Evolutionary conservation across 371 early-diverging fungal genomes (phyloP), one percentile per base, ranked within the genome.

Genomic region (Conidiobolus incongruus): DNA sequence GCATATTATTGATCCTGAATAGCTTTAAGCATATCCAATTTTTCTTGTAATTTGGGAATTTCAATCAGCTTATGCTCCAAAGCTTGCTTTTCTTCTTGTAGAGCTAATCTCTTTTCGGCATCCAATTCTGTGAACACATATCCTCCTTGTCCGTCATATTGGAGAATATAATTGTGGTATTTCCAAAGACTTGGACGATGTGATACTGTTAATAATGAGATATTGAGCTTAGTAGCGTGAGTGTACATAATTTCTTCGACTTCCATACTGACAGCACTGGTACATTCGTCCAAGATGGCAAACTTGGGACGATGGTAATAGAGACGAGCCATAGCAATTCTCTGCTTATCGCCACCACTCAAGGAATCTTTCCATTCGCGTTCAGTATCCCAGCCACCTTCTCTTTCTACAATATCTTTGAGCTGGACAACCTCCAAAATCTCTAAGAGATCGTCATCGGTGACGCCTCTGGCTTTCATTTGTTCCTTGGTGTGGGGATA

Each of bases 271-370:
- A 87, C 86, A n/a, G 89, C 80, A 50, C 76, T 76, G 8, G 89
- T 89, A 53, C 89, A 86, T 62, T 86, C 86, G 48, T 87, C 89
- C 50, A 88, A 58, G 55, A 88, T 85, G 31, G 89, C 82, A 59
- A 75, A 88, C 47, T 72, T 71, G 22, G 89, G 89, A n/a, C 71
- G 61, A 50, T 89, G 88, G 59, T 89, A 89, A 53, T 79, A 89
- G 29, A 88, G 66, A 45, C 85, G 66, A 10, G 89, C 87, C 85
- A 85, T 81, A 16, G 85, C 85, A 59, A 75, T 72, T 65, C 81
- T 71, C 56, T 85, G 85, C 59, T 81, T 85, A 51, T 85, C 85
- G 38, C 83, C 85, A 45, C 81, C 82, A 4, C 82, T 77, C 15
- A 85, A 62, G 11, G 77, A 77, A 48, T 81, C 72, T 19, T 69